phyloP scores from a whole-genome alignment of 2,329 filamentous ascomycete species.

The Ophiostoma pallidulum region DNA sequence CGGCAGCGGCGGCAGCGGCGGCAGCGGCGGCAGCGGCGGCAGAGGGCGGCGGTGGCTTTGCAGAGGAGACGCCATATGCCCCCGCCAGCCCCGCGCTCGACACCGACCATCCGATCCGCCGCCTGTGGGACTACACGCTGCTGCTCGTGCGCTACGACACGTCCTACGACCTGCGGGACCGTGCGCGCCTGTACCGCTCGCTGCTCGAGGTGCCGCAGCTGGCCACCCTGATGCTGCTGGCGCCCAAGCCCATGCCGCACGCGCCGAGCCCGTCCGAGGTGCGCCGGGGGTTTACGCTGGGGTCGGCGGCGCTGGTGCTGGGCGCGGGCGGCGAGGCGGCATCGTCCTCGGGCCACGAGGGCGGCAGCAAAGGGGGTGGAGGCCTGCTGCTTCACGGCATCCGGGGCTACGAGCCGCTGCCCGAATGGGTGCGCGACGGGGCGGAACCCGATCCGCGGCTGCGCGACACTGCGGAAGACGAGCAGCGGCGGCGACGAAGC shows the following conservation, averaged over 20 bases:
- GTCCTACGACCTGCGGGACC: conserved; percentile 89
- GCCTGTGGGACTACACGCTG: conserved; percentile 77
- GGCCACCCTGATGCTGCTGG: conserved; percentile 80
- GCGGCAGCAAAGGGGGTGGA: conserved; percentile 28
- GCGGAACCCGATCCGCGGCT: conserved; percentile 68
- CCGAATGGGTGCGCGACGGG: conserved; percentile 75
- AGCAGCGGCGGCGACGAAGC: conserved; percentile 23
- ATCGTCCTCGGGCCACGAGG: too few relatives aligned
- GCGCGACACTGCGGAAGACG: conserved; percentile 47
- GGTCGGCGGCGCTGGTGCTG: conserved; percentile 76
- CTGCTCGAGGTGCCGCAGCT: conserved; percentile 78
- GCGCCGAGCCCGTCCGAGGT: conserved; percentile 81
- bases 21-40: neutral
- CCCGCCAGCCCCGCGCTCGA: neutral
- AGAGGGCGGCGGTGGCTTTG: conserved; percentile 16
- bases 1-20: conserved; percentile 14
- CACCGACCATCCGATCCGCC: conserved; percentile 58
- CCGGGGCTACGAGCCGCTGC: conserved; percentile 67
- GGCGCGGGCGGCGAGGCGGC: conserved; percentile 50
- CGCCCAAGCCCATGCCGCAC: conserved; percentile 88
- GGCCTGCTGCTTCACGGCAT: conserved; percentile 49
- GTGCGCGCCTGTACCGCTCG: conserved; percentile 77
- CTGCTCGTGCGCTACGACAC: conserved; percentile 85
- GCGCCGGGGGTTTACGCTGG: conserved; percentile 67
- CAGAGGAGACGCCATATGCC: conserved; percentile 2